Percentiles rank a stretch among this genome's conserved stretches.
phyloP scores from a whole-genome alignment of 2,329 filamentous ascomycete genomes.

The Samsoniella hepiali region DNA sequence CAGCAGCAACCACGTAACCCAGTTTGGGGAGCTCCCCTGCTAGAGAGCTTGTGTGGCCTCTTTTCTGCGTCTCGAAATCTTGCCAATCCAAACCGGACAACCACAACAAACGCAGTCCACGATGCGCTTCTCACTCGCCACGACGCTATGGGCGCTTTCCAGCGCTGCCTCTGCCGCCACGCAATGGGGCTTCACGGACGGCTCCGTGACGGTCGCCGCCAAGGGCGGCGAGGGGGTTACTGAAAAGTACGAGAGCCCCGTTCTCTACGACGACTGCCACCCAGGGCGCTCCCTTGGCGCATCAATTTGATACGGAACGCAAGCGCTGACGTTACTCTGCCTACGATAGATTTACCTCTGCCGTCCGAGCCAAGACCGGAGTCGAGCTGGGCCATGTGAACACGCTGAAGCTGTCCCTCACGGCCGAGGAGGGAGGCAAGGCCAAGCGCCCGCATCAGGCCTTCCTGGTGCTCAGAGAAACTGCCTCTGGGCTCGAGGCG shows the following conservation, averaged over 20 bases:
- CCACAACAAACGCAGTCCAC: slow-evolving; percentile 26
- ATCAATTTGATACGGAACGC: not conserved
- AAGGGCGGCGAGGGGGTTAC: slow-evolving; percentile 63
- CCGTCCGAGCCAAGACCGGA: slow-evolving; percentile 58
- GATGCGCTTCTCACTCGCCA: slow-evolving; percentile 39
- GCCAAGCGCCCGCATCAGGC: slow-evolving; percentile 89
- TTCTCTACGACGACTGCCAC: slow-evolving; percentile 21
- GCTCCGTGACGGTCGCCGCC: slow-evolving; percentile 59
- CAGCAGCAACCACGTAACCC: slow-evolving; percentile 27
- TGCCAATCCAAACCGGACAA: slow-evolving; percentile 21
- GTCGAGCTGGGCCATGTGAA: slow-evolving; percentile 66
- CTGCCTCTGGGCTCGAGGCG: slow-evolving; percentile 72
- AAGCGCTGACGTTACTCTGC: slow-evolving; percentile 25
- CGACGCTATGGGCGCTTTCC: slow-evolving; percentile 45
- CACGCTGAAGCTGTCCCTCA: slow-evolving; percentile 77
- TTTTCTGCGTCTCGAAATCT: slow-evolving; percentile 21
- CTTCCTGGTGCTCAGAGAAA: slow-evolving; percentile 79
- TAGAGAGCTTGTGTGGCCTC: slow-evolving; percentile 29
- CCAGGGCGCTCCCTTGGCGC: not conserved
- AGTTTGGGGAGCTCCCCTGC: slow-evolving; percentile 24
- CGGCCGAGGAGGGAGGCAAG: slow-evolving; percentile 73
- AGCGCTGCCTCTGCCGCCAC: slow-evolving; percentile 51
- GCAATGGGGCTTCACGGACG: slow-evolving; percentile 74
- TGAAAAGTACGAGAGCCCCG: slow-evolving; percentile 52
- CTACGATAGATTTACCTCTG: slow-evolving; percentile 52